A percentile compares a stretch with the other conserved stretches of the same genome.
phyloP scores from a whole-genome alignment of 371 early-diverging fungal genomes.

The Parasitella parasitica region DNA sequence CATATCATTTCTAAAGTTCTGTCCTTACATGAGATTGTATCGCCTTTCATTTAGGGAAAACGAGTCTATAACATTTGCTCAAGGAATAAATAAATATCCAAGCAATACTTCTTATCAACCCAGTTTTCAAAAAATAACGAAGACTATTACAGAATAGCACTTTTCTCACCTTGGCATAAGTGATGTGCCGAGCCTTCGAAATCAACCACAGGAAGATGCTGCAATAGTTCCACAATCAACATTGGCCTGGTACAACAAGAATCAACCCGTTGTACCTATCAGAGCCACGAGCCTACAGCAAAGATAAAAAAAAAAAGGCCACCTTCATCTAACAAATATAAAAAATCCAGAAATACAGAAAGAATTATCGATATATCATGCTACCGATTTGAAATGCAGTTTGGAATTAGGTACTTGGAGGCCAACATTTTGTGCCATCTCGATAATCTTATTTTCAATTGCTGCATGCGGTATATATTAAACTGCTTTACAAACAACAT shows the following conservation, averaged over 20 bases:
- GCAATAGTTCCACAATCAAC: not conserved
- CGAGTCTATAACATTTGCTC: too few relatives aligned
- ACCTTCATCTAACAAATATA: not conserved
- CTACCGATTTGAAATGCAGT: constrained; percentile 7
- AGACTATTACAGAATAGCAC: not conserved
- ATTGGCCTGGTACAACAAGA: not conserved
- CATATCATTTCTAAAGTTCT: too few relatives aligned
- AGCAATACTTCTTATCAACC: constrained; percentile 4
- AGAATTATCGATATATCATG: constrained; percentile 32
- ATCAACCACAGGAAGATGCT: not conserved
- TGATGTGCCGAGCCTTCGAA: constrained; percentile 2
- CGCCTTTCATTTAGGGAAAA: too few relatives aligned
- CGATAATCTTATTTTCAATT: constrained; percentile 43
- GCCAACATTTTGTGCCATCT: constrained; percentile 23
- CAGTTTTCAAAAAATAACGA: constrained; percentile 1
- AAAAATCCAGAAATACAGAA: not conserved
- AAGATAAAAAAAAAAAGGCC: not conserved
- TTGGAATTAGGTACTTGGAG: constrained; percentile 6
- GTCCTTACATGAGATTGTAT: too few relatives aligned
- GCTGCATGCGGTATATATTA: constrained; percentile 73
- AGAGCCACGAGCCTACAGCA: not conserved
- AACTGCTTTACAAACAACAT: constrained; percentile 80
- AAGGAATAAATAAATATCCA: too few relatives aligned
- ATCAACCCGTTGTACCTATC: not conserved
- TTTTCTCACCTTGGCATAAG: not conserved